A percentile compares a stretch with the other conserved stretches of the same genome.
These are phyloP conservation scores for Ceratobasidium sp. DNA, from an alignment of 1,284 basidiomycete genomes.

Conservation along the genomic window DNA sequence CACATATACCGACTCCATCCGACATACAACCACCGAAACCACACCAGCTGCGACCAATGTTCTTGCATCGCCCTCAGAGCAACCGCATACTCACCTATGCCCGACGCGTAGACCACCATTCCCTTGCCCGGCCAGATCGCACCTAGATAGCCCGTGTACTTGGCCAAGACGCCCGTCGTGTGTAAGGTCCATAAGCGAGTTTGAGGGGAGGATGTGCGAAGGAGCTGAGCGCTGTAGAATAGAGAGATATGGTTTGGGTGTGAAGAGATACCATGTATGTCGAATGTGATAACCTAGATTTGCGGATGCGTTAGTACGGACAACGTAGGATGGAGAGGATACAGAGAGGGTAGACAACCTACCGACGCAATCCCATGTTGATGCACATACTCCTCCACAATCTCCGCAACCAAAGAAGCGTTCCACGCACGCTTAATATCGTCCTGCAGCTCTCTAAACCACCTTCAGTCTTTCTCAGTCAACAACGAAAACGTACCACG, in stretches of 20 bases:
- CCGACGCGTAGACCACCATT: slow-evolving; percentile 15
- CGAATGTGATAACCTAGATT: slow-evolving; percentile 89
- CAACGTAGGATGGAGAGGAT: slow-evolving; percentile 1
- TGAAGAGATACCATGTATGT: slow-evolving; percentile 79
- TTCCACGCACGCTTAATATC: slow-evolving; percentile 79
- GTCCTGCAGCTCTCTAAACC: slow-evolving; percentile 76
- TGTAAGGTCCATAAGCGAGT: slow-evolving; percentile 63
- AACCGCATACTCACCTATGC: slow-evolving; percentile 63
- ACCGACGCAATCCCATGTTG: slow-evolving; percentile 73
- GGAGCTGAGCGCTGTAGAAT: slow-evolving; percentile 60
- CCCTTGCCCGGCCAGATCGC: slow-evolving; percentile 5
- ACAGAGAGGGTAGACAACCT: slow-evolving; percentile 49
- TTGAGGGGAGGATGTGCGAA: slow-evolving; percentile 56
- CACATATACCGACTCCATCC: slow-evolving; percentile 91
- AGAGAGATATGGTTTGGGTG: slow-evolving; percentile 93
- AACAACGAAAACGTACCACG: neutral
- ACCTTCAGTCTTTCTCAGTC: too few species aligned
- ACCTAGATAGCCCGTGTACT: slow-evolving; percentile 67
- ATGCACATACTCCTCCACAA: slow-evolving; percentile 70
- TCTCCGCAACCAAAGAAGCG: slow-evolving; percentile 65
- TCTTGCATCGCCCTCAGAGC: slow-evolving; percentile 76
- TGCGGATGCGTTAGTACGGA: slow-evolving; percentile 23
- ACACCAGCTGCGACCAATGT: slow-evolving; percentile 83
- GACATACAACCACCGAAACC: slow-evolving; percentile 92
- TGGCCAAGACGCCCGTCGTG: slow-evolving; percentile 66